Base-by-base conservation (phyloP, 2,329 filamentous ascomycete genomes). In the Colletotrichum sidae region DNA sequence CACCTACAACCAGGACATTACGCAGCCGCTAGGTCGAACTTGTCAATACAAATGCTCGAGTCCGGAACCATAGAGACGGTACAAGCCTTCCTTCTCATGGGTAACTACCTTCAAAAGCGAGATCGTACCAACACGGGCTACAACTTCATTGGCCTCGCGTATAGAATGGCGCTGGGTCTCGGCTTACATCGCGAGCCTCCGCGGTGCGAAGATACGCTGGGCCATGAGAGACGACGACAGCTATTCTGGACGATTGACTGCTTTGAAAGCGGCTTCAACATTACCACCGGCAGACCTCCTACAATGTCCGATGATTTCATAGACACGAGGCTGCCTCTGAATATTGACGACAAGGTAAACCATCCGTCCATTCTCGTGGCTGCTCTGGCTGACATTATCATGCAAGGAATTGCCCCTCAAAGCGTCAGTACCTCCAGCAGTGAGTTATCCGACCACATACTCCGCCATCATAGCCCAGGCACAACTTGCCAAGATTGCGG, bases 91-190 rank as follows among this genome's bases (percentile, higher is more conserved):
- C 73, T 75, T 1, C 72, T 84, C 3, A 76, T 77, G 55, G 79
- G 78, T 0, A 84, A 84, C 52, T 85, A 85, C 69, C 74, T 84
- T 4, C 84, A 86, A 62, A 85, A 85, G 68, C 75, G 79, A 34
- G 80, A 85, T 60, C 76, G 82, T 12, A 82, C 83, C 4, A 86
- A 86, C 67, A 84, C 83, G 0, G 81, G 81, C 0, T 85, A 84
- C 70, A 85, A 84, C 67, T 83, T 83, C 55, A 76, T 83, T n/a
- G 83, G 83, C 0, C 76, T 85, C 15, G 83, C 83, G 0, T 77
- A 80, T 15, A 74, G 83, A 33, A 82, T 85, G 78, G 83, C 83
- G 0, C 75, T 85, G 46, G 81, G 82, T 0, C 69, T 86, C 7
- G 83, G 84, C 0, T 73, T 86, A 2, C 83, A 86, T 68, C 79